phyloP scores from a whole-genome alignment of 2,329 filamentous ascomycete genomes.

The Periconia sp. region DNA sequence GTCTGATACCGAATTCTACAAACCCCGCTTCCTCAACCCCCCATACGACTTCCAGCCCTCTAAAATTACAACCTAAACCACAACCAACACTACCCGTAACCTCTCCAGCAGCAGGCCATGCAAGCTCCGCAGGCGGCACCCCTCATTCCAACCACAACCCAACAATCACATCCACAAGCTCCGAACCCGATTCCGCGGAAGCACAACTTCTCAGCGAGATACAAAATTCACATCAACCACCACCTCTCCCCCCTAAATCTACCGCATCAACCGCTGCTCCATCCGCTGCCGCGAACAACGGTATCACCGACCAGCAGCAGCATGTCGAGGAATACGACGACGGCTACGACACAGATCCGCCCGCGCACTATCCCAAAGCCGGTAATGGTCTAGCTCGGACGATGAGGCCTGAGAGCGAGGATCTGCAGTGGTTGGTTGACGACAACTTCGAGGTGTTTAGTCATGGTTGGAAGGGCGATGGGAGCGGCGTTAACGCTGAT shows the following conservation, averaged over 20 bases:
- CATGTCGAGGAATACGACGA: constrained; percentile 47
- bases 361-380: constrained; percentile 63
- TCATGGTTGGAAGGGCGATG: constrained; percentile 47
- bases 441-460: constrained; percentile 61
- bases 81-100: constrained; percentile 7
- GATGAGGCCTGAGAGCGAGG: constrained; percentile 59
- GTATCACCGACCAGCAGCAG: constrained; percentile 3
- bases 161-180: constrained; percentile 17
- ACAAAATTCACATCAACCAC: constrained; percentile 7
- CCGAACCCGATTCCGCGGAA: constrained; percentile 34
- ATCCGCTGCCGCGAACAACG: background rate
- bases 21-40: constrained; percentile 14
- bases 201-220: constrained; percentile 37
- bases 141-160: constrained; percentile 23
- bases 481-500: constrained; percentile 34
- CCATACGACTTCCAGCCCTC: constrained; percentile 8
- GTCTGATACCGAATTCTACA: constrained; percentile 19
- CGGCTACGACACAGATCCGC: constrained; percentile 56
- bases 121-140: constrained; percentile 16
- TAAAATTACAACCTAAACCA: constrained; percentile 14
- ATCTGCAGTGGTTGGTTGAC: constrained; percentile 64
- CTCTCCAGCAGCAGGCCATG: constrained; percentile 35
- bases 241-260: background rate
- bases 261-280: background rate
- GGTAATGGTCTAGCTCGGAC: constrained; percentile 61